Evolutionary conservation across 2,329 filamentous ascomycete species (phyloP).

Genomic region (Microsporum ferrugineum): DNA sequence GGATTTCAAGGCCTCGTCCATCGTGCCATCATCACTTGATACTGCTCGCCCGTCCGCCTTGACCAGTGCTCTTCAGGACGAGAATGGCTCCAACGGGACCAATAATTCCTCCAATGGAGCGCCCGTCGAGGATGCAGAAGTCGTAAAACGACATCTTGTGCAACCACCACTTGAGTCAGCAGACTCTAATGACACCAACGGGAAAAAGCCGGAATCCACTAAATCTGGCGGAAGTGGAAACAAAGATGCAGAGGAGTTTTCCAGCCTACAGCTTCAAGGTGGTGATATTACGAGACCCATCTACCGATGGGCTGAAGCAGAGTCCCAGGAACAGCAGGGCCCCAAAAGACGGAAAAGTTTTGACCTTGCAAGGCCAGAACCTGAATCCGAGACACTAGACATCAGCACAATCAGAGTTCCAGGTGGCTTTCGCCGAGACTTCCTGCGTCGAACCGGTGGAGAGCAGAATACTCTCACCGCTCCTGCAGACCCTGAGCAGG

Average conservation of each 20-base stretch:
- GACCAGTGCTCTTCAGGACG: slow-evolving; percentile 65
- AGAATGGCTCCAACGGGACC: slow-evolving; percentile 33
- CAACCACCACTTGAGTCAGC: slow-evolving; percentile 40
- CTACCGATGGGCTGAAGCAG: slow-evolving; percentile 82
- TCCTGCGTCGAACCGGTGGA: slow-evolving; percentile 62
- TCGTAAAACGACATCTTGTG: slow-evolving; percentile 80
- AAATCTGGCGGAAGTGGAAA: slow-evolving; percentile 23
- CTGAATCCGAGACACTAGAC: slow-evolving; percentile 68
- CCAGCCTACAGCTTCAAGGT: slow-evolving; percentile 81
- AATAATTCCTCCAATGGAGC: slow-evolving; percentile 37
- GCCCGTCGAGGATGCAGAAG: slow-evolving; percentile 77
- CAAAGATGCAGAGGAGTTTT: slow-evolving; percentile 63
- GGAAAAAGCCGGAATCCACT: slow-evolving; percentile 25
- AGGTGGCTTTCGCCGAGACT: slow-evolving; percentile 86
- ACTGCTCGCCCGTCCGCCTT: slow-evolving; percentile 71
- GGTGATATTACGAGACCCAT: slow-evolving; percentile 91
- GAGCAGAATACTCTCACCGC: slow-evolving; percentile 38
- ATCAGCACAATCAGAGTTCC: slow-evolving; percentile 87
- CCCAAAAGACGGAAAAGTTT: slow-evolving; percentile 77
- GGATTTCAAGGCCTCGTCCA: slow-evolving; percentile 49
- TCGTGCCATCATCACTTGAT: slow-evolving; percentile 52
- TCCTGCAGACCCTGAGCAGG: slow-evolving; percentile 28
- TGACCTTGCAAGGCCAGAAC: slow-evolving; percentile 61
- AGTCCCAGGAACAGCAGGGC: slow-evolving; percentile 56
- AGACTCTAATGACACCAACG: not conserved